A percentile compares a stretch with the other conserved stretches of the same genome.
Conservation (phyloP, 345 rosid genomes). For the Hibiscus mutabilis region DNA sequence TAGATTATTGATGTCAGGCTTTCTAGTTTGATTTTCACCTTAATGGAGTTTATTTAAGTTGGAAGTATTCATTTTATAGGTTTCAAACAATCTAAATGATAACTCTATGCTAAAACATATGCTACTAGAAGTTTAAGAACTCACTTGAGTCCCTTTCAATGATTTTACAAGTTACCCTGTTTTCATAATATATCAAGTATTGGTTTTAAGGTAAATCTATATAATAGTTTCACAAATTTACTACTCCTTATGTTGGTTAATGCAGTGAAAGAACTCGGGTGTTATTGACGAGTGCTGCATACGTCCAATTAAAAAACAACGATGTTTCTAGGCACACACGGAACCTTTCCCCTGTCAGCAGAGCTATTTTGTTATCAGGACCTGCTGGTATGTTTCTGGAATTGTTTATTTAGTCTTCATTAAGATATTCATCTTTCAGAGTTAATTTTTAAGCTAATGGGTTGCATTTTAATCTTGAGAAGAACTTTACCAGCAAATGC, state of each 20-base stretch:
- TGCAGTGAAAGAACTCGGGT: conserved; percentile 63
- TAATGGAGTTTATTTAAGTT: no score
- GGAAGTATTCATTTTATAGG: no score
- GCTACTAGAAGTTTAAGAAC: no score
- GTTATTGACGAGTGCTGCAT: conserved; percentile 77
- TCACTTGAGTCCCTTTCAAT: no score
- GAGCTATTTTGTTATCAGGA: conserved; percentile 80
- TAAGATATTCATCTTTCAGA: not conserved
- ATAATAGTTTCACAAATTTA: not conserved
- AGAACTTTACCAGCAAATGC: conserved; percentile 88
- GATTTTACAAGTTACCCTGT: no score
- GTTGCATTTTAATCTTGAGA: conserved; percentile 18
- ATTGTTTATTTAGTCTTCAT: not conserved
- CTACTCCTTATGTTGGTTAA: conserved; percentile 14
- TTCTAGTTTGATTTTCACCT: no score
- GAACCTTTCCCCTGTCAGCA: conserved; percentile 89
- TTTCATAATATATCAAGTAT: no score
- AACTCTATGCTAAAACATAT: no score
- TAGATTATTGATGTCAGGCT: no score
- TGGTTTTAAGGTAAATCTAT: not conserved
- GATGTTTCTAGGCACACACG: conserved; percentile 83
- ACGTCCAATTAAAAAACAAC: conserved; percentile 64
- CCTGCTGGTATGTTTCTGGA: conserved; percentile 60
- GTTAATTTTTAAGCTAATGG: conserved; percentile 11
- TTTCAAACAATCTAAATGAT: no score